These are phyloP conservation scores for Cyberlindnera suaveolens DNA, from an alignment of 805 yeast species.

Conservation along the genomic window DNA sequence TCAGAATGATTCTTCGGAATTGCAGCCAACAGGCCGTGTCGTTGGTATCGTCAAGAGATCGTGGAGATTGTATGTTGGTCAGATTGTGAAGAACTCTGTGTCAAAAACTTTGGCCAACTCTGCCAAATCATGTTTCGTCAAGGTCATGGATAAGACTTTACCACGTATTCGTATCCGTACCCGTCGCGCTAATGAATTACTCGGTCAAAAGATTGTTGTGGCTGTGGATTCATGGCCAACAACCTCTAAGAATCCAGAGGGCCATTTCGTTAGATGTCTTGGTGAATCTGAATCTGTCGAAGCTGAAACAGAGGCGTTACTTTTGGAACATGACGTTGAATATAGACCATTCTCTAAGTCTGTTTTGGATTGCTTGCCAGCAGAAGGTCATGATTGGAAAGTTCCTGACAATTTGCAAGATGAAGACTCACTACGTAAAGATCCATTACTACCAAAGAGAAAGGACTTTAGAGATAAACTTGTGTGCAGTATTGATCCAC, in stretches of 20 bases:
- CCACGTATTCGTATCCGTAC: conserved; percentile 87
- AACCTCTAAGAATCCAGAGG: conserved; percentile 80
- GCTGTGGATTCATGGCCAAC: conserved; percentile 92
- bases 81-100: conserved; percentile 73
- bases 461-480: conserved; percentile 81
- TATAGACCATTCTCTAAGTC: conserved; percentile 91
- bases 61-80: conserved; percentile 97
- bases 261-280: conserved; percentile 85
- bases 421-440: conserved; percentile 46
- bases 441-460: conserved; percentile 49
- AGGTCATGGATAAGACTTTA: conserved; percentile 81
- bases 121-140: conserved; percentile 72
- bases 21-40: conserved; percentile 90
- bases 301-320: conserved; percentile 93
- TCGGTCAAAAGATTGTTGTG: conserved; percentile 87
- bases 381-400: conserved; percentile 89
- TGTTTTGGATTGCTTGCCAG: conserved; percentile 87
- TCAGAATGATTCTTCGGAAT: conserved; percentile 44
- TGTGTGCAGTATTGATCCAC: conserved; percentile 96
- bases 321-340: conserved; percentile 93
- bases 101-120: conserved; percentile 55
- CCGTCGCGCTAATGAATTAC: conserved; percentile 72
- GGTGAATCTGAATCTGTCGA: conserved; percentile 89
- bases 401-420: conserved; percentile 63
- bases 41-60: conserved; percentile 86